phyloP scores from a whole-genome alignment of 2,329 filamentous ascomycete species.

The Lojkania enalia region DNA sequence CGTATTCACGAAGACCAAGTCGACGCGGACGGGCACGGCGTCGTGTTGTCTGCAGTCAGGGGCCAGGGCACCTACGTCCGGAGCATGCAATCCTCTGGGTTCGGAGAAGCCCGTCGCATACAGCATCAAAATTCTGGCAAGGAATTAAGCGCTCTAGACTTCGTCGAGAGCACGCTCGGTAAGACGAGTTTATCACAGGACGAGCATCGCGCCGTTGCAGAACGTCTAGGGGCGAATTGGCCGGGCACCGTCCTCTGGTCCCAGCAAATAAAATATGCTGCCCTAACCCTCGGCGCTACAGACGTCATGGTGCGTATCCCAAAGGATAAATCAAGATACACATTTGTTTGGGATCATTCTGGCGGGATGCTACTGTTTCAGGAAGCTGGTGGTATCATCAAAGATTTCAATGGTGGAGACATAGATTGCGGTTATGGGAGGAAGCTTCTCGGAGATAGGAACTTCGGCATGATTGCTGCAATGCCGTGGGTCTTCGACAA shows the following conservation, averaged over 20 bases:
- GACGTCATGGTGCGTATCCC: slow-evolving; percentile 56
- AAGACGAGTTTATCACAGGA: slow-evolving; percentile 43
- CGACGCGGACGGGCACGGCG: slow-evolving; percentile 47
- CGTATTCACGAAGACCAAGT: slow-evolving; percentile 44
- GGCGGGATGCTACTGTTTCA: slow-evolving; percentile 56
- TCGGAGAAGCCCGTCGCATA: slow-evolving; percentile 41
- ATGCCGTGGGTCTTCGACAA: slow-evolving; percentile 31
- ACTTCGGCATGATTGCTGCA: slow-evolving; percentile 42
- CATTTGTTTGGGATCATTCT: slow-evolving; percentile 60
- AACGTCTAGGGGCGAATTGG: slow-evolving; percentile 47
- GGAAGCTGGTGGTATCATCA: slow-evolving; percentile 56
- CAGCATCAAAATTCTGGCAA: slow-evolving; percentile 26
- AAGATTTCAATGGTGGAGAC: slow-evolving; percentile 54
- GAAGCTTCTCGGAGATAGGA: slow-evolving; percentile 35
- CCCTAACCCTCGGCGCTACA: slow-evolving; percentile 54
- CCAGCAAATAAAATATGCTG: slow-evolving; percentile 58
- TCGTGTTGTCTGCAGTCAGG: slow-evolving; percentile 53
- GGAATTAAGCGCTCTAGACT: slow-evolving; percentile 42
- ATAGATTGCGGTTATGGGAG: slow-evolving; percentile 51
- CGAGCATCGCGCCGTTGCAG: slow-evolving; percentile 44
- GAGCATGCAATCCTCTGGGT: slow-evolving; percentile 38
- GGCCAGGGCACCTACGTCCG: slow-evolving; percentile 51
- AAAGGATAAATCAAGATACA: slow-evolving; percentile 48
- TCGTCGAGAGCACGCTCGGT: slow-evolving; percentile 51
- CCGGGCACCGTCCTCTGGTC: slow-evolving; percentile 57